Base-by-base conservation (phyloP, 352 stramenopile species). In the Plasmopara viticola region DNA sequence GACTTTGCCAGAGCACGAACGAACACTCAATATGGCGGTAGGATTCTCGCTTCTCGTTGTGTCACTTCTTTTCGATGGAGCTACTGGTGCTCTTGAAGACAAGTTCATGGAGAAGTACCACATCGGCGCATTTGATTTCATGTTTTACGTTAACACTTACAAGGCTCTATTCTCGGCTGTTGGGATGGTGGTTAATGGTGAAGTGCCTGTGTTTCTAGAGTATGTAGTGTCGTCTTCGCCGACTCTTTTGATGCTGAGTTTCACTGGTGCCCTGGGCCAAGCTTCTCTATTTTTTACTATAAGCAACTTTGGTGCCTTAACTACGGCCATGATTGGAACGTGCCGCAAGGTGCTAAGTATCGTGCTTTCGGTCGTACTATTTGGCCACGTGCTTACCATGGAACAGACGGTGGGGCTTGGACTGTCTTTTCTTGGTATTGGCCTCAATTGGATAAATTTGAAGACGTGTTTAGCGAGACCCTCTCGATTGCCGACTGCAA, bases 211-310 rank as follows among this genome's bases (percentile, higher is more conserved):
- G 3, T 85, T 87, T 38, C 39, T 90, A n/a, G 61, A 84, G 42
- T 72, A 86, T 42, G 68, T 80, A 5, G 44, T 78, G 6, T 77
- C 77, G 38, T 78, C 74, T 29, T 51, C 88, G 18, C 73, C 73
- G 1, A 84, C 76, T 51, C 64, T 93, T 6, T 41, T 90, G 28
- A 58, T 90, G 43, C 60, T 94, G 39, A 92, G 83, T 51, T 48
- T 87, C 2, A 92, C 81, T 0, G 83, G 83, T 18, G 83, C 83
- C 0, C 69, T 87, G 20, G 83, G 83, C 33, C 83, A 94, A 52
- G 83, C 78, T 7, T 91, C 89, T 65, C 85, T 94, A 55, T 94
- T 92, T 66, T 89, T 86, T 56, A 92, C 81, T 6, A 89, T 94
- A 57, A 87, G 71, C 66, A 89, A 87, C 54, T 94, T 94, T 17